Evolutionary conservation across 2,329 filamentous ascomycete species (phyloP).

Genomic region (Pezizomycotina sp.): DNA sequence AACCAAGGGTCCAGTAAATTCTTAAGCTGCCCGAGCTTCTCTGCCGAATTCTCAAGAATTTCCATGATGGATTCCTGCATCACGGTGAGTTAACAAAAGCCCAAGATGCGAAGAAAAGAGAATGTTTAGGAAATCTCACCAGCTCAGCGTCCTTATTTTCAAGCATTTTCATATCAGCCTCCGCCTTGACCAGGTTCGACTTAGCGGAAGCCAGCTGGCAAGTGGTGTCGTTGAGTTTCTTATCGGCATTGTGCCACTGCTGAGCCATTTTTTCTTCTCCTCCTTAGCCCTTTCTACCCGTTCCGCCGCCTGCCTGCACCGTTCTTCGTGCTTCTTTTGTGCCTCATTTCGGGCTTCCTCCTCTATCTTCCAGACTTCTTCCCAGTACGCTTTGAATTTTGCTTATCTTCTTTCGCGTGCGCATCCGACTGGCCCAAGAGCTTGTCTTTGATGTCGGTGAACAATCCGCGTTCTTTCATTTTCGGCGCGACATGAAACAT

Average conservation of each 20-base stretch:
- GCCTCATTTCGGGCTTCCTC: neutral
- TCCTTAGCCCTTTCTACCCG: neutral
- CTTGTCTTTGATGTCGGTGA: neutral
- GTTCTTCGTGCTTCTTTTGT: neutral
- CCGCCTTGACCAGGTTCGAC: neutral
- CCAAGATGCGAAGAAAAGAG: too few relatives aligned
- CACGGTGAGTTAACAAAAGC: neutral
- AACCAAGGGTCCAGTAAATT: neutral
- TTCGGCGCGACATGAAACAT: too few relatives aligned
- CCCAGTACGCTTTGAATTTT: neutral
- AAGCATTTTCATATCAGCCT: neutral
- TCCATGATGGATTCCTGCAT: slow-evolving; percentile 1
- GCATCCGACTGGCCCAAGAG: neutral
- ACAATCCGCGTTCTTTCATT: neutral
- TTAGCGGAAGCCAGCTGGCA: neutral
- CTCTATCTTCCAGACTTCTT: neutral
- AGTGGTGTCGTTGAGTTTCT: neutral
- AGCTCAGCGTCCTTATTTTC: neutral
- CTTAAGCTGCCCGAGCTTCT: neutral
- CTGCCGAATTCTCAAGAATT: neutral
- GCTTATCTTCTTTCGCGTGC: neutral
- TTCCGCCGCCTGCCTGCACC: neutral
- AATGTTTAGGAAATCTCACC: neutral
- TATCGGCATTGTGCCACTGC: too few relatives aligned
- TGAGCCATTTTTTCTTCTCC: neutral